Evolutionary conservation across 208 protist genomes (phyloP).

Genomic region (Lotmaria passim): DNA sequence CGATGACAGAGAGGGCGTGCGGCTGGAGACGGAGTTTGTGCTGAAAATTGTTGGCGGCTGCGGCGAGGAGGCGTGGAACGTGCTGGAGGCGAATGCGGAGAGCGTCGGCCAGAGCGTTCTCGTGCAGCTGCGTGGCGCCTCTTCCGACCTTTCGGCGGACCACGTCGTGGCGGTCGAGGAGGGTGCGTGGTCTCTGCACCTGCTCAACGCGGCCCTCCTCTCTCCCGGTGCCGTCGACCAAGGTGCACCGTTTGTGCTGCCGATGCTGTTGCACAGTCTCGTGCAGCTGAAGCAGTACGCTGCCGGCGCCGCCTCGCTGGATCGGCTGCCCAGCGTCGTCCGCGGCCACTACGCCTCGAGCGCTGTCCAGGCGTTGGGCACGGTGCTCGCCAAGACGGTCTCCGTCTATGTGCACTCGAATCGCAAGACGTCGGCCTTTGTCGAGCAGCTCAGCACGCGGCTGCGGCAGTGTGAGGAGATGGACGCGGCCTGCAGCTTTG

Average conservation of each 20-base stretch:
- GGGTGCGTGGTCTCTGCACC: conserved; percentile 37
- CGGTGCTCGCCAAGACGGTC: conserved; percentile 32
- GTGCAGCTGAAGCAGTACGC: conserved; percentile 27
- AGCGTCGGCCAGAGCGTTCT: conserved; percentile 11
- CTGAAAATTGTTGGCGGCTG: conserved; percentile 40
- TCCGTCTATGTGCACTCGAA: conserved; percentile 33
- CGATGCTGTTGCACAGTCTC: conserved; percentile 32
- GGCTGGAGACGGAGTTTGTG: conserved; percentile 51
- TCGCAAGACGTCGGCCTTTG: conserved; percentile 38
- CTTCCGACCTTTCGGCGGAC: conserved; percentile 6
- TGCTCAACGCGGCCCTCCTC: conserved; percentile 30
- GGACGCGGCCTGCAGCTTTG: conserved; percentile 26
- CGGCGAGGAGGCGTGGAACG: conserved; percentile 38
- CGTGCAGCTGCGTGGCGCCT: conserved; percentile 10
- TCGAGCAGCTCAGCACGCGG: conserved; percentile 31
- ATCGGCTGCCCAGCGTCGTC: conserved; percentile 19
- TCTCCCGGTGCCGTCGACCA: conserved; percentile 26
- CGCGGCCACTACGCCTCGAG: conserved; percentile 29
- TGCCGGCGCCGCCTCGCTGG: neutral
- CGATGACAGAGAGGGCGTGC: conserved; percentile 45
- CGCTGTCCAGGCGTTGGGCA: conserved; percentile 16
- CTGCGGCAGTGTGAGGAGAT: conserved; percentile 38
- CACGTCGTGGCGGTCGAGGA: conserved; percentile 30
- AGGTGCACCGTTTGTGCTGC: conserved; percentile 17
- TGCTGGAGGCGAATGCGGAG: conserved; percentile 23